Evolutionary conservation across 2,329 filamentous ascomycete genomes (phyloP).

Genomic region (Cladosporium colombiae): DNA sequence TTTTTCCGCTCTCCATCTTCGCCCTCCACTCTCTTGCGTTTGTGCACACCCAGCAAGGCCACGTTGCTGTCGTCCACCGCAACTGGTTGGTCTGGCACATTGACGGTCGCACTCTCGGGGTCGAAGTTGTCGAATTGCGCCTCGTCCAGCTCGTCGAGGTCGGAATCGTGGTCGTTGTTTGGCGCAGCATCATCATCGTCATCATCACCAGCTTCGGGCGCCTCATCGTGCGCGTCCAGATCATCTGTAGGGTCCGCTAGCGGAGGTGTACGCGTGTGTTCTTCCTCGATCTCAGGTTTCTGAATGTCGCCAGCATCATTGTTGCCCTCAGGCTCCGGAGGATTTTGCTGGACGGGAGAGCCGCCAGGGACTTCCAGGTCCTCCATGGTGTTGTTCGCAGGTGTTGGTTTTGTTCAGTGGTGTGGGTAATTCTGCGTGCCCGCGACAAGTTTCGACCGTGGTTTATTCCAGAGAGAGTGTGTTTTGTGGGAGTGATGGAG

Average conservation of each 20-base stretch:
- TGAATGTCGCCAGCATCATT: slow-evolving; percentile 49
- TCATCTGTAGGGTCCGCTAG: slow-evolving; percentile 46
- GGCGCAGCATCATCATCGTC: slow-evolving; percentile 38
- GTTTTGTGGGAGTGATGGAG: not conserved
- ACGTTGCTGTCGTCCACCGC: slow-evolving; percentile 64
- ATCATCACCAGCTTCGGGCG: slow-evolving; percentile 25
- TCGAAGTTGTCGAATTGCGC: slow-evolving; percentile 65
- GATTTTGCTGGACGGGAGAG: slow-evolving; percentile 43
- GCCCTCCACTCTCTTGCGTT: slow-evolving; percentile 65
- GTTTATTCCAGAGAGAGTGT: slow-evolving; percentile 20
- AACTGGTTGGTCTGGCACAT: slow-evolving; percentile 55
- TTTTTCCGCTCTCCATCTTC: slow-evolving; percentile 59
- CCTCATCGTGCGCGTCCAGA: slow-evolving; percentile 40
- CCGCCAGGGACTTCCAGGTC: slow-evolving; percentile 40
- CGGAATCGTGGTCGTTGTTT: slow-evolving; percentile 48
- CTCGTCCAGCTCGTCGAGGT: slow-evolving; percentile 64
- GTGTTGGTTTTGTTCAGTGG: not conserved
- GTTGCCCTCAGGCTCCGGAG: slow-evolving; percentile 48
- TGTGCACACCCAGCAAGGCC: slow-evolving; percentile 62
- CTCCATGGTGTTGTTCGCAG: slow-evolving; percentile 39
- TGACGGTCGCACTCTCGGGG: slow-evolving; percentile 59
- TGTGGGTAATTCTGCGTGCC: not conserved
- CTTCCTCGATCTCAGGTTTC: slow-evolving; percentile 51
- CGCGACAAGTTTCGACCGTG: not conserved
- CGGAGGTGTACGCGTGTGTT: slow-evolving; percentile 47